Percentiles rank a stretch among this genome's conserved stretches.
Conservation (phyloP, 2,329 filamentous ascomycete species). For the Claviceps citrina region DNA sequence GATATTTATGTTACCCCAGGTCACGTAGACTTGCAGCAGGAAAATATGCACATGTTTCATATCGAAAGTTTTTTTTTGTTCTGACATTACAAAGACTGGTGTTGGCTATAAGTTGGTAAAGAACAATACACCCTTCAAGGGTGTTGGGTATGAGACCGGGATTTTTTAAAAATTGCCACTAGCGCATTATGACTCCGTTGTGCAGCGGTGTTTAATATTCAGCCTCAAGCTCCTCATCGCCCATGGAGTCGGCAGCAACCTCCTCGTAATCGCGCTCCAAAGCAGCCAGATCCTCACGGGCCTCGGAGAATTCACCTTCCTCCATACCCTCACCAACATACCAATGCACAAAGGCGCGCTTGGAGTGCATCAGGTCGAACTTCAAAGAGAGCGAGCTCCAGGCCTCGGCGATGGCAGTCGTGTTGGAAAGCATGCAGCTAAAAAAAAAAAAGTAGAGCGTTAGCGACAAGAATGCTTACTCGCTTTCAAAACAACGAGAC, state of each 20-base stretch:
- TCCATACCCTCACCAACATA: slow-evolving; percentile 99
- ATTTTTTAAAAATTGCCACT: slow-evolving; percentile 8
- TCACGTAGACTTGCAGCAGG: neutral
- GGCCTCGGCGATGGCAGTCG: slow-evolving; percentile 93
- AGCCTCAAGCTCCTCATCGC: slow-evolving; percentile 72
- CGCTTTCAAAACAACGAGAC: neutral
- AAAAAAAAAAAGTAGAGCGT: slow-evolving; percentile 8
- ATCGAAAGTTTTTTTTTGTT: slow-evolving; percentile 18
- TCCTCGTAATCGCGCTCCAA: slow-evolving; percentile 98
- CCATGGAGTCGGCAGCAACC: slow-evolving; percentile 86
- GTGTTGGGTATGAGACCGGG: slow-evolving; percentile 14
- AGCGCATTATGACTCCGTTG: slow-evolving; percentile 2
- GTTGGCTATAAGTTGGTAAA: slow-evolving; percentile 23
- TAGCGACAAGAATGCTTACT: slow-evolving; percentile 9
- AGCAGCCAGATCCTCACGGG: slow-evolving; percentile 93
- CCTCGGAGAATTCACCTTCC: slow-evolving; percentile 99
- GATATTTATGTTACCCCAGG: no score
- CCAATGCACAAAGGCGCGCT: slow-evolving; percentile 99
- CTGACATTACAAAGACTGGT: slow-evolving; percentile 23
- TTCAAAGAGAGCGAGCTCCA: slow-evolving; percentile 94
- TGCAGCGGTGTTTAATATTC: slow-evolving; percentile 56
- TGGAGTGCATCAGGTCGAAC: slow-evolving; percentile 99
- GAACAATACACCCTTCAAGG: slow-evolving; percentile 21
- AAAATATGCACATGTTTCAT: slow-evolving; percentile 1
- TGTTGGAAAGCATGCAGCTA: slow-evolving; percentile 97